phyloP scores from a whole-genome alignment of 768 basidiomycete genomes.

The Termitomyces sp. region DNA sequence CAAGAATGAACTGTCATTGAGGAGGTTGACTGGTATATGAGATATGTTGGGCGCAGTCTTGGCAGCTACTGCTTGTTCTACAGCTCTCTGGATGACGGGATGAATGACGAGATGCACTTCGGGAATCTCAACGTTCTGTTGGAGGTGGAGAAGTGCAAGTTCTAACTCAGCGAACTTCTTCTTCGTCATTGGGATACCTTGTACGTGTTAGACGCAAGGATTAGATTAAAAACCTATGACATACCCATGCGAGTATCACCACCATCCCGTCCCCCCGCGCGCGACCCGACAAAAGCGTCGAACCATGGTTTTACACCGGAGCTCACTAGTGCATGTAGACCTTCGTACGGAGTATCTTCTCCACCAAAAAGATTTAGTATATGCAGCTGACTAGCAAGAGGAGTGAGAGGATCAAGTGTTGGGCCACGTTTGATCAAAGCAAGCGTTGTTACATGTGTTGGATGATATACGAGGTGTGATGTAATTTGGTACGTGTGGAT shows the following conservation, averaged over 20 bases:
- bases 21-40: constrained; percentile 63
- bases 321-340: constrained; percentile 91
- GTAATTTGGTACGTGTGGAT: constrained; percentile 65
- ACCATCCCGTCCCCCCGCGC: constrained; percentile 64
- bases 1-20: constrained; percentile 87
- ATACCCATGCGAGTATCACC: constrained; percentile 74
- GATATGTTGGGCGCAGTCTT: constrained; percentile 69
- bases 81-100: constrained; percentile 81
- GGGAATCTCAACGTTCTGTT: constrained; percentile 99
- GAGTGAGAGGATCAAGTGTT: constrained; percentile 72
- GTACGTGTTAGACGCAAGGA: constrained; percentile 5
- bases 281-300: constrained; percentile 90
- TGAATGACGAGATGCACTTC: constrained; percentile 93
- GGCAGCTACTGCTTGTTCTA: constrained; percentile 61
- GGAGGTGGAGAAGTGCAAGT: constrained; percentile 86
- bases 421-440: constrained; percentile 93
- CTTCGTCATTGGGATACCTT: constrained; percentile 95
- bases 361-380: constrained; percentile 89
- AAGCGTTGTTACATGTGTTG: constrained; percentile 77
- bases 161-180: constrained; percentile 99
- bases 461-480: constrained; percentile 72
- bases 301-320: constrained; percentile 97
- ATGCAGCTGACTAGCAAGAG: constrained; percentile 83
- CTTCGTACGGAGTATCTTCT: constrained; percentile 91
- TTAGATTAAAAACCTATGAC: constrained; percentile 4